A percentile compares a stretch with the other conserved stretches of the same genome.
phyloP scores from a whole-genome alignment of 2,329 filamentous ascomycete species.

The Emmonsiellopsis sp. region DNA sequence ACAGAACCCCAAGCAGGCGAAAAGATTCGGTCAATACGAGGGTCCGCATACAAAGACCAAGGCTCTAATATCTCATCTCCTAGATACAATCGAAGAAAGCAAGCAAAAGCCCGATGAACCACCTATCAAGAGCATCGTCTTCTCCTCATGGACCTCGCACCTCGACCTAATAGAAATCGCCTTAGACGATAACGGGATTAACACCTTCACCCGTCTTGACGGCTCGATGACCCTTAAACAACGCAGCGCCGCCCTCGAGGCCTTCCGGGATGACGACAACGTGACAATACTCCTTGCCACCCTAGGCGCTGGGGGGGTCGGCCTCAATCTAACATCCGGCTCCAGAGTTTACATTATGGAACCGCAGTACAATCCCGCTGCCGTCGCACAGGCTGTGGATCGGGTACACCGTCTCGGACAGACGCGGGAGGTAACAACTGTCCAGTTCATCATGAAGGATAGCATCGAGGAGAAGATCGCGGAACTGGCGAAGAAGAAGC shows the following conservation, averaged over 20 bases:
- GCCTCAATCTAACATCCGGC: constrained; percentile 79
- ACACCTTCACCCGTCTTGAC: constrained; percentile 68
- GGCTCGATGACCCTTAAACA: constrained; percentile 73
- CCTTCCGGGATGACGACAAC: constrained; percentile 61
- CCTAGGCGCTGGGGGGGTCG: constrained; percentile 83
- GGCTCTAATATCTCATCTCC: constrained; percentile 66
- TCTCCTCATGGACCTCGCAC: constrained; percentile 93
- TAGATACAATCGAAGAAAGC: constrained; percentile 48
- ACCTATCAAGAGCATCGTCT: constrained; percentile 86
- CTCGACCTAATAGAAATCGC: constrained; percentile 85
- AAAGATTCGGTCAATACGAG: constrained; percentile 58
- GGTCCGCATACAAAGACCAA: constrained; percentile 90
- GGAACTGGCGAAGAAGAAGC: constrained; percentile 83
- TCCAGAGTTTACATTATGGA: constrained; percentile 95
- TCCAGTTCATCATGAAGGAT: constrained; percentile 77
- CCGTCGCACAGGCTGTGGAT: constrained; percentile 88
- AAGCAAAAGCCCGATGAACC: constrained; percentile 48
- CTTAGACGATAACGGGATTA: constrained; percentile 47
- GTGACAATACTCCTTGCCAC: constrained; percentile 82
- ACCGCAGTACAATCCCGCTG: constrained; percentile 92
- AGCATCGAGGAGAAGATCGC: constrained; percentile 96
- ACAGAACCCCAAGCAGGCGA: constrained; percentile 40
- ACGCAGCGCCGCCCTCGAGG: constrained; percentile 65
- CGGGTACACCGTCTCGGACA: constrained; percentile 88
- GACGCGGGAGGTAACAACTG: constrained; percentile 75